Percentiles rank a stretch among this genome's conserved stretches.
Conservation (phyloP, 352 stramenopile genomes). For the Phytophthora syringae region DNA sequence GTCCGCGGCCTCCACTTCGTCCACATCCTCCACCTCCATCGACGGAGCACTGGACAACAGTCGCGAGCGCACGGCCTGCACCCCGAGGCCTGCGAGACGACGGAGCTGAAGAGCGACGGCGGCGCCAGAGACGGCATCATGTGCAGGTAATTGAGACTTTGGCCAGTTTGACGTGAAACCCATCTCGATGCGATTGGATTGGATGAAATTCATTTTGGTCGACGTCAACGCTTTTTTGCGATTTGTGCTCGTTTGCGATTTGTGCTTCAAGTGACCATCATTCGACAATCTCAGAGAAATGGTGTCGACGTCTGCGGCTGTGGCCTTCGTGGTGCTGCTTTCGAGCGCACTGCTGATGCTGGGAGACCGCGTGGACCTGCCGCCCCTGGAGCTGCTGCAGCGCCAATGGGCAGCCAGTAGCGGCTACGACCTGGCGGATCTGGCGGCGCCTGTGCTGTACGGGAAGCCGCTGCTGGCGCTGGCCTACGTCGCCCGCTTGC, state of each 20-base stretch:
- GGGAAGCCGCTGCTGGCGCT: constrained; percentile 57
- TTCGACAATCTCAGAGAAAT: constrained; percentile 23
- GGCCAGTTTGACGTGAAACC: neutral
- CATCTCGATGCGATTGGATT: no score
- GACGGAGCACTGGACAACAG: constrained; percentile 44
- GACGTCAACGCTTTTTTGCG: neutral
- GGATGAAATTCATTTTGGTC: neutral
- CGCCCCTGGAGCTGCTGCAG: constrained; percentile 42
- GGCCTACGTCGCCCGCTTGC: constrained; percentile 51
- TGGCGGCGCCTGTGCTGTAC: constrained; percentile 54
- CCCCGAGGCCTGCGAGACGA: constrained; percentile 50
- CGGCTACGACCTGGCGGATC: constrained; percentile 61
- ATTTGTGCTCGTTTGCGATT: neutral
- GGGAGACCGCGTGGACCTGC: constrained; percentile 52
- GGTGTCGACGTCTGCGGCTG: constrained; percentile 40
- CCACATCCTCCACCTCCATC: constrained; percentile 37
- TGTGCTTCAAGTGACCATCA: neutral
- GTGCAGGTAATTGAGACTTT: neutral
- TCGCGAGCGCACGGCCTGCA: constrained; percentile 51
- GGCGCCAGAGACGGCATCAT: constrained; percentile 50
- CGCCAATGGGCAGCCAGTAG: constrained; percentile 34
- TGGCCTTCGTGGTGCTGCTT: constrained; percentile 51
- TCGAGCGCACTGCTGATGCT: constrained; percentile 58
- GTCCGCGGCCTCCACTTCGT: constrained; percentile 49
- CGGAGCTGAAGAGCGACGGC: constrained; percentile 42